These are phyloP conservation scores for Puccinia triticina DNA, from an alignment of 1,284 basidiomycete species.

Conservation along the genomic window DNA sequence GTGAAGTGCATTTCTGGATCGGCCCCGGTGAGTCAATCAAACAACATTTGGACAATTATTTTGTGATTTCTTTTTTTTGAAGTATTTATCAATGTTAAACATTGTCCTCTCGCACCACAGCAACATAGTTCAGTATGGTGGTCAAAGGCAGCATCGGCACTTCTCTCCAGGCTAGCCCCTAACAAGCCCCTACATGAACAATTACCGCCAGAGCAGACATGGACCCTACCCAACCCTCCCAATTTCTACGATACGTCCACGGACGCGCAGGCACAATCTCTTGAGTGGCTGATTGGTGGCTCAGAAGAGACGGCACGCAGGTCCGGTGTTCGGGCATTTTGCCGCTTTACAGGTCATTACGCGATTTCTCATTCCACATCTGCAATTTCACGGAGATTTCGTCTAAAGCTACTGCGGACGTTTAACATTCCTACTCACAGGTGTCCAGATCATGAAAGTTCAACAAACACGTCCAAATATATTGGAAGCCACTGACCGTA, in stretches of 20 bases:
- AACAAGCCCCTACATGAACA: conserved; percentile 41
- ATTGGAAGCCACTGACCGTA: conserved; percentile 71
- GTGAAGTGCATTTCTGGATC: conserved; percentile 48
- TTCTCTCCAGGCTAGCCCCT: conserved; percentile 38
- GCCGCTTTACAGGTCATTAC: conserved; percentile 31
- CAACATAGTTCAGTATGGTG: conserved; percentile 47
- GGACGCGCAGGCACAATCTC: conserved; percentile 30
- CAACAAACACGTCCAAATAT: conserved; percentile 74
- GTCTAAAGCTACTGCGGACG: not conserved
- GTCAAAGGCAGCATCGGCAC: conserved; percentile 45
- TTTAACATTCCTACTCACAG: not conserved
- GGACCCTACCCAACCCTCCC: conserved; percentile 44
- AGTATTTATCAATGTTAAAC: not conserved
- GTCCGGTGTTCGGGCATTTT: conserved; percentile 38
- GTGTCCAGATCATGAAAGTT: conserved; percentile 44
- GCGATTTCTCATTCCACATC: conserved; percentile 59
- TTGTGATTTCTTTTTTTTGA: not conserved
- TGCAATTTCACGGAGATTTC: conserved; percentile 68
- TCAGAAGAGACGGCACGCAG: conserved; percentile 36
- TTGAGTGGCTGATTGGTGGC: conserved; percentile 45
- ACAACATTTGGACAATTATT: not conserved
- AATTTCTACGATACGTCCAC: conserved; percentile 40
- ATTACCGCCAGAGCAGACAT: conserved; percentile 38
- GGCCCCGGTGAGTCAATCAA: conserved; percentile 32
- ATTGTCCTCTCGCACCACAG: not conserved